phyloP scores from a whole-genome alignment of 2,329 filamentous ascomycete species.

The Gyromitra esculenta region DNA sequence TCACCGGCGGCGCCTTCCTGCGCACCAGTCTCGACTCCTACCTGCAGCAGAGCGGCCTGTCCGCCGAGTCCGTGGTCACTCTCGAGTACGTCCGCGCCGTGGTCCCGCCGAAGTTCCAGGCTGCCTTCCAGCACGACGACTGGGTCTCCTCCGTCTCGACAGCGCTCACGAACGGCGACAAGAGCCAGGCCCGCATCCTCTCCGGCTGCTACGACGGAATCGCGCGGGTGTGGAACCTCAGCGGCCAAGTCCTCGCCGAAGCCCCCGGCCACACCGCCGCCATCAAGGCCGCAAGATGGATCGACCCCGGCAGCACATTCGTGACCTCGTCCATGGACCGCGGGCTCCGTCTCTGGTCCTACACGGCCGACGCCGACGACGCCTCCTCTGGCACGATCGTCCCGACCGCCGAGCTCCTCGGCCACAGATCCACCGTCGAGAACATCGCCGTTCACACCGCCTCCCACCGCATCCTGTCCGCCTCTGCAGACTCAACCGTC shows the following conservation, averaged over 20 bases:
- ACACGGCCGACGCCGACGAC: conserved; percentile 74
- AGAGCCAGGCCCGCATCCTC: conserved; percentile 70
- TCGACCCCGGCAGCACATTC: conserved; percentile 76
- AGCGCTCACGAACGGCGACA: conserved; percentile 70
- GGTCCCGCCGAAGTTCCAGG: conserved; percentile 86
- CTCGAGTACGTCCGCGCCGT: conserved; percentile 94
- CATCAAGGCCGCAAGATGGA: conserved; percentile 83
- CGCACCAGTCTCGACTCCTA: conserved; percentile 91
- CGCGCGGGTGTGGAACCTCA: conserved; percentile 87
- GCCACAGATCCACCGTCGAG: conserved; percentile 79
- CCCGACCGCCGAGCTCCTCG: conserved; percentile 73
- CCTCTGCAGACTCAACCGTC: conserved; percentile 81
- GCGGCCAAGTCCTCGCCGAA: conserved; percentile 80
- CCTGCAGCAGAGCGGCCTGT: conserved; percentile 84
- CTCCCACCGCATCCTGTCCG: conserved; percentile 82
- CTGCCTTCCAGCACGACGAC: conserved; percentile 95
- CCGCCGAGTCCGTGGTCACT: conserved; percentile 83
- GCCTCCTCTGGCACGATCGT: conserved; percentile 67
- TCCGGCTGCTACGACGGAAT: conserved; percentile 94
- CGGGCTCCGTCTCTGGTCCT: conserved; percentile 84
- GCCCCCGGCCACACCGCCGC: conserved; percentile 80
- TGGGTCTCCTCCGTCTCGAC: conserved; percentile 87
- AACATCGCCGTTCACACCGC: conserved; percentile 77
- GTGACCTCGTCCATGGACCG: conserved; percentile 86
- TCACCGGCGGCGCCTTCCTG: conserved; percentile 92